Conservation (phyloP, 352 stramenopile genomes). For the Phytophthora aleatoria region DNA sequence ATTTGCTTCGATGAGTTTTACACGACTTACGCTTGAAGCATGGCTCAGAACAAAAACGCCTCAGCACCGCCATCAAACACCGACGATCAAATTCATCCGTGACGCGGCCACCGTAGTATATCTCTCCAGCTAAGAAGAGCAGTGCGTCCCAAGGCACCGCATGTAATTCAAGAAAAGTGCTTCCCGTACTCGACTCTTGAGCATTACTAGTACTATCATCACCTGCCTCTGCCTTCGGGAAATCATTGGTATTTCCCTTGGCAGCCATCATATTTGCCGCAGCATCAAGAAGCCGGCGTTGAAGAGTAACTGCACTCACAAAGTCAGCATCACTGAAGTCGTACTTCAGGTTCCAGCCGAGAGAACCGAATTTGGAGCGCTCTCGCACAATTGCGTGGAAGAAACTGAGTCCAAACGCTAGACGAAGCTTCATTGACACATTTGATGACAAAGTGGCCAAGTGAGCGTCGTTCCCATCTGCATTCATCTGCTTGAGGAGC, state of each 20-base stretch:
- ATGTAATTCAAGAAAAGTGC: not conserved
- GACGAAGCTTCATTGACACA: constrained; percentile 44
- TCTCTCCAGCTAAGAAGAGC: constrained; percentile 78
- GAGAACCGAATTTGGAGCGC: constrained; percentile 69
- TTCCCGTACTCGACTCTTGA: not conserved
- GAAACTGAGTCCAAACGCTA: constrained; percentile 77
- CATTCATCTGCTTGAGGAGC: constrained; percentile 31
- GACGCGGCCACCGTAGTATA: constrained; percentile 83
- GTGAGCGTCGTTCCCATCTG: not conserved
- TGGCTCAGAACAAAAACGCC: constrained; percentile 57
- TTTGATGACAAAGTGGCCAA: not conserved
- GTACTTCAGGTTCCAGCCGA: constrained; percentile 82
- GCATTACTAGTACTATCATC: not conserved
- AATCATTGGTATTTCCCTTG: not conserved
- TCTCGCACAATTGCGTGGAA: constrained; percentile 84
- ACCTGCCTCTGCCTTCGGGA: not conserved
- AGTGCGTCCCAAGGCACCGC: constrained; percentile 77
- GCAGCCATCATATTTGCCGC: constrained; percentile 5
- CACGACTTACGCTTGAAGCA: constrained; percentile 8
- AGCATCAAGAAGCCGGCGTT: constrained; percentile 50
- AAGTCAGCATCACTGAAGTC: constrained; percentile 85
- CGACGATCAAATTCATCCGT: constrained; percentile 84
- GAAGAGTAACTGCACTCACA: constrained; percentile 65
- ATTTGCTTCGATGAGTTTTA: constrained; percentile 2
- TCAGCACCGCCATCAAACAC: constrained; percentile 70